These are phyloP conservation scores for Ophiostoma populinum DNA, from an alignment of 2,329 filamentous ascomycete species.

Conservation along the genomic window DNA sequence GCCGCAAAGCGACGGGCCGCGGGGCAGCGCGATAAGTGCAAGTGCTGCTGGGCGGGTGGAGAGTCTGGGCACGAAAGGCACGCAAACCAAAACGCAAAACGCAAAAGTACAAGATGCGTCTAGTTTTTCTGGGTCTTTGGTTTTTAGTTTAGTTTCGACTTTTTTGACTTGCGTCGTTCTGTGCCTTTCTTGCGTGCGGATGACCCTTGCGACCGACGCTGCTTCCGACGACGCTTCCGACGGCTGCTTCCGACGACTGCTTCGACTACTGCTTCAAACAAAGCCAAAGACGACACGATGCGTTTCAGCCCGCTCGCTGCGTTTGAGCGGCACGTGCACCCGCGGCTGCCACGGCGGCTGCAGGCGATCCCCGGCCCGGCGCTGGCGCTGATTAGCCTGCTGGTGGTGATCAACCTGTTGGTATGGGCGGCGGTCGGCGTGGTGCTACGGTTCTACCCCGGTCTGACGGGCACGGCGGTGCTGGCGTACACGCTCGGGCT, in stretches of 20 bases:
- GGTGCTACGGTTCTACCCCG: slow-evolving; percentile 34
- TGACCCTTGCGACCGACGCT: too few relatives aligned
- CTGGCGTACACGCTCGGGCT: slow-evolving; percentile 79
- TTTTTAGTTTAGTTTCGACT: too few relatives aligned
- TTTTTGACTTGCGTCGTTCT: too few relatives aligned
- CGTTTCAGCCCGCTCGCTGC: not conserved
- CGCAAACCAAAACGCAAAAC: too few relatives aligned
- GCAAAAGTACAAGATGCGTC: too few relatives aligned
- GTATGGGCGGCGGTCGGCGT: slow-evolving; percentile 38
- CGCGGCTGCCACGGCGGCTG: slow-evolving; percentile 15
- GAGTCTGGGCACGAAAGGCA: too few relatives aligned
- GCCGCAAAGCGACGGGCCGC: too few relatives aligned
- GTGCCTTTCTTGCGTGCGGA: too few relatives aligned
- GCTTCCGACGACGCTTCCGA: too few relatives aligned
- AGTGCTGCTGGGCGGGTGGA: too few relatives aligned
- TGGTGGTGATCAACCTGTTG: slow-evolving; percentile 33
- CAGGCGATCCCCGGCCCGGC: slow-evolving; percentile 17
- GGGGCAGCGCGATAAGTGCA: too few relatives aligned
- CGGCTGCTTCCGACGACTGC: not conserved
- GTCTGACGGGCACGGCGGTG: slow-evolving; percentile 61
- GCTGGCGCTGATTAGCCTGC: slow-evolving; percentile 30
- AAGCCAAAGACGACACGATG: not conserved
- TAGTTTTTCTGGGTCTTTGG: too few relatives aligned
- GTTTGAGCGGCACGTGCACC: slow-evolving; percentile 3
- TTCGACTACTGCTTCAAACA: not conserved